Base-by-base conservation (phyloP, 2,329 filamentous ascomycete species). In the Rutstroemia sp. region DNA sequence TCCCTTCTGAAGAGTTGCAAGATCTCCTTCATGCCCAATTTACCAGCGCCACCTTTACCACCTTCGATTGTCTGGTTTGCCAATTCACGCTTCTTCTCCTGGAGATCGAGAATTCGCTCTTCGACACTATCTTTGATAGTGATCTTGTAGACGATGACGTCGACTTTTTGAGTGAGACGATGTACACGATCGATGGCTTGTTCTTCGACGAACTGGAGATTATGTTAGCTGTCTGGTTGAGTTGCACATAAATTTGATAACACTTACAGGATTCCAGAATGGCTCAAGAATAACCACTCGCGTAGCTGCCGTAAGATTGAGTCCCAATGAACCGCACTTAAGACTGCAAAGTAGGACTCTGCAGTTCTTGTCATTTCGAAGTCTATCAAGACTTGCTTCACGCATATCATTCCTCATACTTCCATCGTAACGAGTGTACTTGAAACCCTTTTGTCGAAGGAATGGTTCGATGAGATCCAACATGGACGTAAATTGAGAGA, bases 101-200 rank as follows among this genome's bases (percentile, higher is more conserved):
- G 94, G 21, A 99, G 80, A 59, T 88, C 89, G n/a, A 97, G 76
- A 65, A 99, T 99, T 57, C 92, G 84, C 72, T 92, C 91, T 76
- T 99, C 94, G 56, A 99, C 92, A 0, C 88, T 92, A 63, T 87
- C 80, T 62, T 83, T 82, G 59, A 99, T 86, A 2, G 91, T 96
- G 65, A 99, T 82, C 67, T 94, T 95, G 77, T 96, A 99, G 61
- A 99, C 90, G 56, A 92, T 83, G 37, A 99, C 94, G 68, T 97
- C 92, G 42, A 92, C 80, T 1, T 90, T 96, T 73, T 99, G 94
- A 42, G 95, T 97, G 53, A 99, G 86, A n/a, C 94, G 90, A 70
- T 99, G 94, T 25, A 99, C 94, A 54, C 94, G 90, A 72, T 99
- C 94, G 64, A 99, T 99, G 49, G 94, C 94, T 77, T 99, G 94